Base-by-base conservation (phyloP, 2,329 filamentous ascomycete genomes). In the Alternaria longipes region DNA sequence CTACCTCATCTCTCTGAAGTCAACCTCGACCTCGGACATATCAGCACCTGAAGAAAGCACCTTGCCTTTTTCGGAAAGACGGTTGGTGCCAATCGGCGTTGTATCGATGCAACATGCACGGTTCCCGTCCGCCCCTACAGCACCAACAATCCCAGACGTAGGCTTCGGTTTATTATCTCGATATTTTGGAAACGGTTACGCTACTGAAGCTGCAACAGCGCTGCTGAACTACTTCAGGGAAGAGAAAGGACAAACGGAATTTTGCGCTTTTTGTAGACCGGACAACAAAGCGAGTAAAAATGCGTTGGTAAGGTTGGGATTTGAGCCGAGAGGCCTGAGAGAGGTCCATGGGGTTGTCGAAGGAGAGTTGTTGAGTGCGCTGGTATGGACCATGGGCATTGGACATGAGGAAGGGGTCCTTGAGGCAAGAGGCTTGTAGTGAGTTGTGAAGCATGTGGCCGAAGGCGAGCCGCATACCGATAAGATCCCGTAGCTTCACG, bases 1-100 rank as follows among this genome's bases (percentile, higher is more conserved):
- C 0, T 76, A 69, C 44, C 64, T 77, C 3, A 61, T 78, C 34
- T 68, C 65, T 4, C 64, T 75, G 4, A 67, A 67, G 36, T 34
- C 50, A 11, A 38, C 42, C 20, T 22, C 24, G 11, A 22, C 24
- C 26, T 26, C 45, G 45, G 28, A 30, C 28, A 5, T 30, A 5
- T 28, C 12, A 36, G 11, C 32, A 14, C 41, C 6, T 8, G 28
- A 26, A 32, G 41, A 20, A 26, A n/a, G 9, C 12, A 8, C 22
- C 11, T 34, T 24, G 3, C 20, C 30, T 9, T 59, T 56, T 40
- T 45, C 52, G 3, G 3, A 59, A 53, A 49, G 42, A 52, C 40
- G 18, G 4, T 47, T 42, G 44, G 24, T 28, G 2, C 54, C 54
- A 20, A 60, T 73, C 2, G 72, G 65, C 12, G 62, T 60, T 14